Conservation (phyloP, 2,329 filamentous ascomycete species). For the Sordariomycetes sp. region DNA sequence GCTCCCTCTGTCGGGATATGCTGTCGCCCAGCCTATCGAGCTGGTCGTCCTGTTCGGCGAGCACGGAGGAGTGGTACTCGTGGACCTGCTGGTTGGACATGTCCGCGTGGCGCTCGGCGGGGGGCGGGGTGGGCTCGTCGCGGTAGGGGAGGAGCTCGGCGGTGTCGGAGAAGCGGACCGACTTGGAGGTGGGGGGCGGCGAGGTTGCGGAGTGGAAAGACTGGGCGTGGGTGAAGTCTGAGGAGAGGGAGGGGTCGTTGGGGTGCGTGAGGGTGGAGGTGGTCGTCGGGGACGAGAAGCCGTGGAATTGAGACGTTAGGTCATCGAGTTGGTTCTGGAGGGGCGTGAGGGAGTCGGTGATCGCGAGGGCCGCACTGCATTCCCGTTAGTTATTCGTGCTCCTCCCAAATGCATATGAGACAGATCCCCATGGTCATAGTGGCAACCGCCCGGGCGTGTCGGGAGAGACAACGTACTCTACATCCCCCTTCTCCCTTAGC, state of each 20-base stretch:
- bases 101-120: conserved; percentile 41
- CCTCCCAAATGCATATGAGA: not conserved
- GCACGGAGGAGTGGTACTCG: conserved; percentile 66
- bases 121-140: conserved; percentile 47
- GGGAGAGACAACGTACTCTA: conserved; percentile 35
- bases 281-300: conserved; percentile 41
- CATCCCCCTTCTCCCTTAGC: conserved; percentile 53
- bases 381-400: not conserved
- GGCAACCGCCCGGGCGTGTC: not conserved
- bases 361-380: conserved; percentile 30
- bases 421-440: not conserved
- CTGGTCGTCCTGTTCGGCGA: conserved; percentile 87
- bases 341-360: conserved; percentile 54
- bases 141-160: conserved; percentile 49
- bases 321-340: conserved; percentile 68
- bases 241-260: conserved; percentile 51
- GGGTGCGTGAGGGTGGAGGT: conserved; percentile 44
- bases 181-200: conserved; percentile 43
- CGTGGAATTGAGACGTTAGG: conserved; percentile 71
- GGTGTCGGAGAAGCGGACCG: conserved; percentile 77
- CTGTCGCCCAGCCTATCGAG: conserved; percentile 79
- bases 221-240: conserved; percentile 55
- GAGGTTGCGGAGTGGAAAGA: conserved; percentile 18
- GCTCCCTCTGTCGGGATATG: conserved; percentile 80
- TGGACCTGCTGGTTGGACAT: conserved; percentile 81